A percentile compares a stretch with the other conserved stretches of the same genome.
Conservation (phyloP, 2,329 filamentous ascomycete species). For the Fusarium agapanthi region DNA sequence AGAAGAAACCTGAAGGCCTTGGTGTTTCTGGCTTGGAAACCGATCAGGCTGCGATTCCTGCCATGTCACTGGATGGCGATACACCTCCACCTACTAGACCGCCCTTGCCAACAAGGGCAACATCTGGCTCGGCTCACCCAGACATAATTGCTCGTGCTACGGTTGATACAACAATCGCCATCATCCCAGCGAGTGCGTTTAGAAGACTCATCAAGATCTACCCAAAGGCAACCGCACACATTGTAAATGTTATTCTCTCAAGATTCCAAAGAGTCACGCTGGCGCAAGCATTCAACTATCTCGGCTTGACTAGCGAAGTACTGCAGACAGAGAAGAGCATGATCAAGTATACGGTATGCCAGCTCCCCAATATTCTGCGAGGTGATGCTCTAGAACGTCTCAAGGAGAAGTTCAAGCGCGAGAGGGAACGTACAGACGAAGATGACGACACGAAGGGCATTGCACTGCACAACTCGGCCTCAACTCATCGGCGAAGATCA, state of each 20-base stretch:
- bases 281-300: slow-evolving; percentile 91
- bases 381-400: slow-evolving; percentile 83
- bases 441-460: slow-evolving; percentile 90
- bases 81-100: slow-evolving; percentile 49
- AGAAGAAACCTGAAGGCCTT: slow-evolving; percentile 26
- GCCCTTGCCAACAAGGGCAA: slow-evolving; percentile 52
- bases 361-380: slow-evolving; percentile 88
- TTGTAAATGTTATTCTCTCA: slow-evolving; percentile 96
- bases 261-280: slow-evolving; percentile 94
- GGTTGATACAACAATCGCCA: slow-evolving; percentile 96
- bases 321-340: slow-evolving; percentile 92
- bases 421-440: slow-evolving; percentile 81
- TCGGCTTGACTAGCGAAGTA: slow-evolving; percentile 91
- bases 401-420: slow-evolving; percentile 90
- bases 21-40: slow-evolving; percentile 17
- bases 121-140: slow-evolving; percentile 84
- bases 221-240: slow-evolving; percentile 94
- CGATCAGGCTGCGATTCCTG: slow-evolving; percentile 69
- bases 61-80: slow-evolving; percentile 72
- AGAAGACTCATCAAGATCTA: slow-evolving; percentile 91
- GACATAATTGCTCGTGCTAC: slow-evolving; percentile 97
- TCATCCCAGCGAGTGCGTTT: slow-evolving; percentile 97
- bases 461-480: slow-evolving; percentile 83
- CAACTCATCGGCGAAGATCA: slow-evolving; percentile 73
- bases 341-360: slow-evolving; percentile 90